phyloP scores from a whole-genome alignment of 805 yeast genomes.

The Kuraishia borneana region DNA sequence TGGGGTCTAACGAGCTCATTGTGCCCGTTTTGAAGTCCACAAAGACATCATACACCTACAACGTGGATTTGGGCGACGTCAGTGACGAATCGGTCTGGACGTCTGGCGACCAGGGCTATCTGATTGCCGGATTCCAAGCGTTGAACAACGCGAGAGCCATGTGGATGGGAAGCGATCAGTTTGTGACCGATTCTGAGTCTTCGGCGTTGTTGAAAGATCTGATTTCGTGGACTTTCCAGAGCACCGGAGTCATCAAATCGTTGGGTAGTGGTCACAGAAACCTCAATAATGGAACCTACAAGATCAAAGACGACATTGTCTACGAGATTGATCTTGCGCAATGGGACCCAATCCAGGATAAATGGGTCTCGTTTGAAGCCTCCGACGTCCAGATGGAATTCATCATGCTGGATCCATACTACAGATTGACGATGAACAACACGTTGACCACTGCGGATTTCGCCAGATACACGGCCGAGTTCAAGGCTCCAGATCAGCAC shows the following conservation, averaged over 20 bases:
- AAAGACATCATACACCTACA: constrained; percentile 48
- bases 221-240: constrained; percentile 67
- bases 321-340: constrained; percentile 42
- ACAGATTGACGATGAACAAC: constrained; percentile 55
- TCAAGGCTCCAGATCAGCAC: constrained; percentile 87
- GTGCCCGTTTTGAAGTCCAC: constrained; percentile 65
- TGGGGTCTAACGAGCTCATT: constrained; percentile 57
- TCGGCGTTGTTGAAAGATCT: constrained; percentile 21
- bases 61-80: constrained; percentile 28
- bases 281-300: constrained; percentile 39
- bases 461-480: constrained; percentile 34
- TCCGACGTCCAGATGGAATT: constrained; percentile 73
- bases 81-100: constrained; percentile 51
- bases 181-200: constrained; percentile 31
- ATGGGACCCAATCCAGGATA: constrained; percentile 23
- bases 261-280: constrained; percentile 44
- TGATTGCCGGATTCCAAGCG: constrained; percentile 73
- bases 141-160: constrained; percentile 63
- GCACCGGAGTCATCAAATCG: constrained; percentile 49
- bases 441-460: constrained; percentile 23
- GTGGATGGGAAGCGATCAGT: constrained; percentile 67
- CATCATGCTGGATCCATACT: constrained; percentile 91
- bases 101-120: constrained; percentile 66
- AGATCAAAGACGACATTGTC: constrained; percentile 60
- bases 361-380: constrained; percentile 60